These are phyloP conservation scores for Mollisia scopiformis DNA, from an alignment of 2,329 filamentous ascomycete genomes.

Conservation along the genomic window DNA sequence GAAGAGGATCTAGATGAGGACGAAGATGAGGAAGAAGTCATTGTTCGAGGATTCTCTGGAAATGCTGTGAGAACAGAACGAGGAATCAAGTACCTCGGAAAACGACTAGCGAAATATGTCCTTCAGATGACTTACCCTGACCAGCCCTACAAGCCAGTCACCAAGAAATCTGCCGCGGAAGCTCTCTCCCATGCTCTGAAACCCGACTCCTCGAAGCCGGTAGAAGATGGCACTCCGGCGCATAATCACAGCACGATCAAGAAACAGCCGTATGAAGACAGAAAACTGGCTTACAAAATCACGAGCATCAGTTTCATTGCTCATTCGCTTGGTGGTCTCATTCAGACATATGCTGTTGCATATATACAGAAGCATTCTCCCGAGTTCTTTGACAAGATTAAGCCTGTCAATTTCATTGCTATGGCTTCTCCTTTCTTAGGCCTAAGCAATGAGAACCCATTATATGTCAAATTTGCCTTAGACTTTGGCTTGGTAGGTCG, in stretches of 20 bases:
- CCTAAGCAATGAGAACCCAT: constrained; percentile 93
- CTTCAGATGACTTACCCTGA: constrained; percentile 91
- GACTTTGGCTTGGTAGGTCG: constrained; percentile 97
- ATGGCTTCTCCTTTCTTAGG: constrained; percentile 88
- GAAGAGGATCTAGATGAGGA: constrained; percentile 31
- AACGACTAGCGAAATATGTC: constrained; percentile 89
- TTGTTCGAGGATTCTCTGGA: constrained; percentile 87
- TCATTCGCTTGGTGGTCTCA: constrained; percentile 85
- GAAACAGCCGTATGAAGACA: constrained; percentile 39
- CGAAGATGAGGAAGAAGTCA: constrained; percentile 78
- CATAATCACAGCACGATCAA: constrained; percentile 67
- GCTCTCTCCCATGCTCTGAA: constrained; percentile 44
- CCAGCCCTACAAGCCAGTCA: constrained; percentile 78
- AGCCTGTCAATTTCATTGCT: constrained; percentile 87
- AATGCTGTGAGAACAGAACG: constrained; percentile 91
- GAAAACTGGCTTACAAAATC: constrained; percentile 72
- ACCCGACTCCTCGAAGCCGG: constrained; percentile 41
- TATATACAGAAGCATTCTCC: constrained; percentile 98
- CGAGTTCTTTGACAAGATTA: constrained; percentile 82
- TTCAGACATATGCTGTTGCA: constrained; percentile 92
- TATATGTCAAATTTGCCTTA: constrained; percentile 95
- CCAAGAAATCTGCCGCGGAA: constrained; percentile 49
- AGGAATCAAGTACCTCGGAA: constrained; percentile 96
- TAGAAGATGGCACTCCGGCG: constrained; percentile 48
- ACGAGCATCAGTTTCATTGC: constrained; percentile 95